These are phyloP conservation scores for Saccharomyces hybrid DNA, from an alignment of 1,139 yeast genomes.

Conservation along the genomic window DNA sequence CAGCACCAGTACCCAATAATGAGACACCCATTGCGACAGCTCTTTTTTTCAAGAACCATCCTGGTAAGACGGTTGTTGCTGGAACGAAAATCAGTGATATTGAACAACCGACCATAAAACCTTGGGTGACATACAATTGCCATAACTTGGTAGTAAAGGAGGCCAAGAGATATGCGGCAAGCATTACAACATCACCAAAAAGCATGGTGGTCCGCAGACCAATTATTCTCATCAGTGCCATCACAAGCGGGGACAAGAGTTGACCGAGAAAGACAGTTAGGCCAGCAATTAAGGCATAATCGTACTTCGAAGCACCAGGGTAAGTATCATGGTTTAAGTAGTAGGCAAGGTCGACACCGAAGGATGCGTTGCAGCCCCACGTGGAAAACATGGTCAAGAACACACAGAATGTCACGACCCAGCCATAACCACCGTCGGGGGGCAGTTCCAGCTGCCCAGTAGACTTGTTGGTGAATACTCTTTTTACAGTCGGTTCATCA, in stretches of 20 bases:
- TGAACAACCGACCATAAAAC: constrained; percentile 55
- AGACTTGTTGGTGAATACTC: constrained; percentile 31
- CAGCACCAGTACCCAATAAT: constrained; percentile 54
- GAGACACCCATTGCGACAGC: constrained; percentile 51
- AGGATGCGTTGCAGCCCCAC: constrained; percentile 72
- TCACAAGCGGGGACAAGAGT: constrained; percentile 47
- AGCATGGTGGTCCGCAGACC: constrained; percentile 38
- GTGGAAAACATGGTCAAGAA: constrained; percentile 49
- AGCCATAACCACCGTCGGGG: constrained; percentile 65
- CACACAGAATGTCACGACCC: constrained; percentile 56
- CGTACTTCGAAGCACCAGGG: constrained; percentile 50
- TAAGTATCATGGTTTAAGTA: constrained; percentile 44
- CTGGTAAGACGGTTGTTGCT: constrained; percentile 47
- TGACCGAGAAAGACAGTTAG: constrained; percentile 53
- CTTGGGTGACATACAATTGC: constrained; percentile 66
- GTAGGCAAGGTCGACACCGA: constrained; percentile 58
- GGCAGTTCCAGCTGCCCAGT: constrained; percentile 38
- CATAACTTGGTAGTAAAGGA: constrained; percentile 53
- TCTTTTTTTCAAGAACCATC: constrained; percentile 53
- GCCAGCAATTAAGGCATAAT: constrained; percentile 67
- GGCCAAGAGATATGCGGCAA: constrained; percentile 54
- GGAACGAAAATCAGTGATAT: constrained; percentile 57
- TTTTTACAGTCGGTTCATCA: constrained; percentile 20
- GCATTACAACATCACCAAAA: constrained; percentile 46
- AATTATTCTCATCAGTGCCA: constrained; percentile 33